Percentiles rank a stretch among this genome's conserved stretches.
Conservation (phyloP, 169 alveolate species). For the Neospora caninum region DNA sequence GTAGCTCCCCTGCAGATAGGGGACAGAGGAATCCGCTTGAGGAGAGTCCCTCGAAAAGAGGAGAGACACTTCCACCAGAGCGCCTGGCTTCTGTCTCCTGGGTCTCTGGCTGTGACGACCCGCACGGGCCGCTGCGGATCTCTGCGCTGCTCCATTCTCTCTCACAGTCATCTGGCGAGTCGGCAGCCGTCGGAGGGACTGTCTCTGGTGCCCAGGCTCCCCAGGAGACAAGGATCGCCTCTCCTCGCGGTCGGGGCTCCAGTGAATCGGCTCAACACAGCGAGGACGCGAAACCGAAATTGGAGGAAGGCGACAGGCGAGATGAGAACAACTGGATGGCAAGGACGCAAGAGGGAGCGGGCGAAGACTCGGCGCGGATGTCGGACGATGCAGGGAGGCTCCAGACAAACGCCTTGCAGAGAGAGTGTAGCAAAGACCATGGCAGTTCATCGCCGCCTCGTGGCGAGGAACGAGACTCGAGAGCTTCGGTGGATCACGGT, state of each 20-base stretch:
- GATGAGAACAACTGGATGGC: too few relatives aligned
- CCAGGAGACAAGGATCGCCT: background rate
- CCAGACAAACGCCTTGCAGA: too few relatives aligned
- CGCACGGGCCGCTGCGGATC: background rate
- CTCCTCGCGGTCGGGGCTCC: background rate
- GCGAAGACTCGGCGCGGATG: too few relatives aligned
- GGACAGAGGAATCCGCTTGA: background rate
- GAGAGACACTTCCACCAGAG: background rate
- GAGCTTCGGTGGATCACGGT: too few relatives aligned
- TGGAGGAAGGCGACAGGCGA: too few relatives aligned
- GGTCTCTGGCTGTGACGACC: background rate
- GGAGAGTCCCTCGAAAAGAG: background rate
- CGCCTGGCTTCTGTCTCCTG: background rate
- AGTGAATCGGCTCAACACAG: background rate
- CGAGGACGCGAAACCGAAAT: too few relatives aligned
- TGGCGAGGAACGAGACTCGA: too few relatives aligned
- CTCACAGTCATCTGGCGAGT: background rate
- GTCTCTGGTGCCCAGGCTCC: background rate
- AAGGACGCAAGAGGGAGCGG: too few relatives aligned
- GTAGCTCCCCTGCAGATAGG: background rate
- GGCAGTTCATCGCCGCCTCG: too few relatives aligned
- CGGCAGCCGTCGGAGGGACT: background rate
- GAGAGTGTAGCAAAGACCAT: too few relatives aligned
- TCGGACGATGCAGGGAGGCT: too few relatives aligned
- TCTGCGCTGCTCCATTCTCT: background rate